A percentile compares a stretch with the other conserved stretches of the same genome.
These are phyloP conservation scores for Phytopythium oedochilum DNA, from an alignment of 352 stramenopile genomes.

Conservation along the genomic window DNA sequence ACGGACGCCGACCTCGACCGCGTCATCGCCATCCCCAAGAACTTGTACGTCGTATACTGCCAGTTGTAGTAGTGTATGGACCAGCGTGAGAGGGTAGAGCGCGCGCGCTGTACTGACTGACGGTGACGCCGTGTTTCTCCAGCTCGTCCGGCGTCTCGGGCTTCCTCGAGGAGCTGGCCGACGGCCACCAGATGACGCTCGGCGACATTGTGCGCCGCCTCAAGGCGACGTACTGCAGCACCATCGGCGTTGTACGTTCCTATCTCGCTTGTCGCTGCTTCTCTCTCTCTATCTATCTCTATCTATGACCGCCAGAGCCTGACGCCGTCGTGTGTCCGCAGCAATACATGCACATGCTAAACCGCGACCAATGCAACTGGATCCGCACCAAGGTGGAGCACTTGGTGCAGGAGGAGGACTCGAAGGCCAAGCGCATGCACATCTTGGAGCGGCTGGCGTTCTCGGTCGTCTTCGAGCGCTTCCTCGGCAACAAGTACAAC, in stretches of 20 bases:
- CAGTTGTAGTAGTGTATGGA: too few relatives aligned
- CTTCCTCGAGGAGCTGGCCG: constrained; percentile 80
- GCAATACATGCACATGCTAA: constrained; percentile 99
- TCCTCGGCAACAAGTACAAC: constrained; percentile 98
- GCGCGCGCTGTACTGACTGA: too few relatives aligned
- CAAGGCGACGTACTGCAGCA: constrained; percentile 96
- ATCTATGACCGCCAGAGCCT: too few relatives aligned
- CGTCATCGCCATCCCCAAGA: constrained; percentile 82
- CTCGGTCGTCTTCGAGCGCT: constrained; percentile 98
- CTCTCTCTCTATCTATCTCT: too few relatives aligned
- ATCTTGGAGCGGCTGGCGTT: constrained; percentile 97
- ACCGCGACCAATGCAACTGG: constrained; percentile 98
- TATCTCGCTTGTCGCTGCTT: not conserved
- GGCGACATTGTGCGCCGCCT: constrained; percentile 92
- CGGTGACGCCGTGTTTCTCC: too few relatives aligned
- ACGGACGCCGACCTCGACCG: constrained; percentile 86
- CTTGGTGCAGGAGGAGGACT: constrained; percentile 61
- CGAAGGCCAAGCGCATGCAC: constrained; percentile 94
- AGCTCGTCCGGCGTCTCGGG: constrained; percentile 85
- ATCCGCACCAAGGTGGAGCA: constrained; percentile 90
- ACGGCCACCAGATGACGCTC: constrained; percentile 89
- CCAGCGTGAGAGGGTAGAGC: too few relatives aligned
- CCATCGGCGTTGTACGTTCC: constrained; percentile 87
- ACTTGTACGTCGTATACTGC: constrained; percentile 54
- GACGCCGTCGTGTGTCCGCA: constrained; percentile 5